Evolutionary conservation across 129 eudicot species (phyloP), one percentile per base, ranked within the genome.

Genomic region (Ambrosia trifida): DNA sequence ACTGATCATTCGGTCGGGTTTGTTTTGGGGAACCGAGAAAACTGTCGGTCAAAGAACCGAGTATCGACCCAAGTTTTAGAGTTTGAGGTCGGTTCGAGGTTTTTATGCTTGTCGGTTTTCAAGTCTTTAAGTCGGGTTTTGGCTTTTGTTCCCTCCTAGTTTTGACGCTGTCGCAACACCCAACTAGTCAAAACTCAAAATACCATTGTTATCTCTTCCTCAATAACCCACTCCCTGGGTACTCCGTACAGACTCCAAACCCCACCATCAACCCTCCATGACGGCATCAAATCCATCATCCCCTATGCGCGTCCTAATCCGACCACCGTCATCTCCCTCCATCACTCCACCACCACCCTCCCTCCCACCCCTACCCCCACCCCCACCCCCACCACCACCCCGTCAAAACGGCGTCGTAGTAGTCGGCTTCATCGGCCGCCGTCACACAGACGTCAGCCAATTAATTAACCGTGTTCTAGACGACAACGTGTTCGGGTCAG

Each of bases 381-480:
- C 66, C 18, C 64, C 87, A n/a, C 59, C 79, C 53, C 35, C 81
- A 78, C 18, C 85, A 62, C n/a, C 58, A 45, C 52, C 47, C 77
- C 75, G 67, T 64, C 43, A 31, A 69, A 64, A 78, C 72, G 96
- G 93, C 77, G 86, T 89, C 40, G 89, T 87, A 19, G 98, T 89
- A 12, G 96, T 92, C 43, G 98, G 98, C 12, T 89, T 92, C 84
- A 56, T 92, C 7, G 95, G 91, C 5, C 76, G 76, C 44, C 86
- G 86, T 6, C 62, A 65, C 38, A 54, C 19, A 2, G 95, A 92
- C 44, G 89, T 92, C 3, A 70, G 88, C 31, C 88, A 89, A 54
- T 80, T 92, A 41, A 86, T 92, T 33, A 92, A 89, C 83, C 85
- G 96, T 53, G 41, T 92, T 24, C 35, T 89, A 60, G 98, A 92